Conservation (phyloP, 352 stramenopile genomes). For the Phytophthora chlamydospora region DNA sequence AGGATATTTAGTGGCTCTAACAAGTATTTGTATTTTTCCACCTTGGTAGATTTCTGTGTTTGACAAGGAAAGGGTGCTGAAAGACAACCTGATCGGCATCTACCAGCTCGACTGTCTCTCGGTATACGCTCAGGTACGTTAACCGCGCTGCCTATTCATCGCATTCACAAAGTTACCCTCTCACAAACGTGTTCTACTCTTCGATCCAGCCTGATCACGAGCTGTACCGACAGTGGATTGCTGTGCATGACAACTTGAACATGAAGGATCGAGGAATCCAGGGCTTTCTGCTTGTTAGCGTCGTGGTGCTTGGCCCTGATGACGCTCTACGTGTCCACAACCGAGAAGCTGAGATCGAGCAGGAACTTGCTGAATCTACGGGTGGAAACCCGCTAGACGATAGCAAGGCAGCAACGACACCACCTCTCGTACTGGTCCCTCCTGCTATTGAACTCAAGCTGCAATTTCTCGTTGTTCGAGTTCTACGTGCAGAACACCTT, state of each 20-base stretch:
- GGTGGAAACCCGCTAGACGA: constrained; percentile 7
- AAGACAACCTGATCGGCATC: constrained; percentile 84
- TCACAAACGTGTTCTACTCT: neutral
- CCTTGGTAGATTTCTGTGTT: constrained; percentile 63
- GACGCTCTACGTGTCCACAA: constrained; percentile 73
- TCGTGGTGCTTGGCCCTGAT: constrained; percentile 73
- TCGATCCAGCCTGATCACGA: constrained; percentile 74
- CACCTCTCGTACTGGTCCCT: constrained; percentile 71
- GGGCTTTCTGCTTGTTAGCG: constrained; percentile 71
- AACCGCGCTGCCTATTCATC: neutral
- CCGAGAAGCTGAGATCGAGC: constrained; percentile 67
- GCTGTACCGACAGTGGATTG: constrained; percentile 90
- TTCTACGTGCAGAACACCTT: constrained; percentile 82
- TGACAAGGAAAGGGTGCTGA: constrained; percentile 71
- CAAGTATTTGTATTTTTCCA: neutral
- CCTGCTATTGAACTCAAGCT: constrained; percentile 80
- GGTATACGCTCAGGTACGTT: constrained; percentile 68
- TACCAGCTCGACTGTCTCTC: constrained; percentile 87
- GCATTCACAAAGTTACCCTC: constrained; percentile 1
- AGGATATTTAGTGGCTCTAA: neutral
- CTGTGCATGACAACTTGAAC: constrained; percentile 89
- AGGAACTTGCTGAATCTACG: constrained; percentile 44
- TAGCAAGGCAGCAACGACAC: constrained; percentile 12
- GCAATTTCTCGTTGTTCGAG: constrained; percentile 80
- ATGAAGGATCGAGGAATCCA: constrained; percentile 86